Evolutionary conservation across 176 grass and related monocot genomes (phyloP), one percentile per base, ranked within the genome.

Genomic region (Otatea glauca): DNA sequence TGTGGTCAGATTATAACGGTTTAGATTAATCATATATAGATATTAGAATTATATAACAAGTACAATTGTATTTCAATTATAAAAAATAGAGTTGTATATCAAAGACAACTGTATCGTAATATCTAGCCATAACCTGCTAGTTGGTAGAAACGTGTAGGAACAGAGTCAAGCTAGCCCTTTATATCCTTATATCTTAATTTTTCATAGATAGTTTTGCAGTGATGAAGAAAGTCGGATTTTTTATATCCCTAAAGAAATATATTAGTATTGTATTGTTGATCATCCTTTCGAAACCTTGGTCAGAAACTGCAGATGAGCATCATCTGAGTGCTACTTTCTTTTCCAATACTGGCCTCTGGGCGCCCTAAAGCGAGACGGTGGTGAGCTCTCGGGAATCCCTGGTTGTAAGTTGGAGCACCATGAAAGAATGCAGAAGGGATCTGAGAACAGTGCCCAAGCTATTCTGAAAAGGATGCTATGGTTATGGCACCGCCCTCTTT

Each of bases 381-480:
- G 88, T 81, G 82, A 76, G 82, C 77, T 81, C 70, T 35, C n/a
- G 12, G 83, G 78, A 77, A 81, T 47, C 77, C 71, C 43, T 42
- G 18, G 16, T 1, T 58, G 54, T 43, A 48, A 75, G 76, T 64
- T 86, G 65, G 64, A 85, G 55, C 55, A 77, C 38, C 54, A 65
- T 74, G 79, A 37, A 88, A 85, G 51, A 81, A 81, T 61, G 77
- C 83, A 81, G 60, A 83, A 74, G 84, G 79, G 79, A 87, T 90
- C 84, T 68, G 84, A 43, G 74, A 83, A 83, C 84, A 90, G 88
- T 78, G 15, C 24, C 70, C 34, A 43, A 35, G 74, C 80, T 87
- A 75, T 83, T 87, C 68, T 79, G 89, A 83, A 90, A 90, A 90
- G 89, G 84, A 75, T 72, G 83, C 73, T 47, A 82, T 65, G 29